These are phyloP conservation scores for Plenodomus tracheiphilus DNA, from an alignment of 2,329 filamentous ascomycete species.

Conservation along the genomic window DNA sequence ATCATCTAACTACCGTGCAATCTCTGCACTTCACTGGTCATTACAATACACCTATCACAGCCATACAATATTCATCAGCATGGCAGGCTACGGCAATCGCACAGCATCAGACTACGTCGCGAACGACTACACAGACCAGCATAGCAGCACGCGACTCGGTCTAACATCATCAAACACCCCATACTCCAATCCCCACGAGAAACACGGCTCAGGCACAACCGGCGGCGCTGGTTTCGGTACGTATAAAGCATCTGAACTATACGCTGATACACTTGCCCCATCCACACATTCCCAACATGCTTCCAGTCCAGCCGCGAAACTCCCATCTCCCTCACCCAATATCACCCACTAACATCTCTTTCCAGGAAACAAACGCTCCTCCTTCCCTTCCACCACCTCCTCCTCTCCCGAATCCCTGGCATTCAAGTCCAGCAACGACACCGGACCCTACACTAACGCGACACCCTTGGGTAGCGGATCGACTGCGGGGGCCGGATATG, in stretches of 20 bases:
- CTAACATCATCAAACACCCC: conserved; percentile 26
- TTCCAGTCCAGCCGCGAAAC: no score
- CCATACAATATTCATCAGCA: conserved; percentile 8
- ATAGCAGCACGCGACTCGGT: conserved; percentile 34
- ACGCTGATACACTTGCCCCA: not conserved
- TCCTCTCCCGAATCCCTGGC: conserved; percentile 1
- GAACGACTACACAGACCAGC: conserved; percentile 19
- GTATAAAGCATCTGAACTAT: not conserved
- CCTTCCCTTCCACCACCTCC: conserved; percentile 4
- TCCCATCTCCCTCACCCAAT: not conserved
- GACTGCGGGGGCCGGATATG: conserved; percentile 43
- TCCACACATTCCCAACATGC: not conserved
- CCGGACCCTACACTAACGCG: conserved; percentile 28
- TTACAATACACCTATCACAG: no score
- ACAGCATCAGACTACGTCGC: conserved; percentile 24
- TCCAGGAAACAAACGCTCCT: conserved; percentile 39
- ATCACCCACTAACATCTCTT: not conserved
- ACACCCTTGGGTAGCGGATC: conserved; percentile 35
- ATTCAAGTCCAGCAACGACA: conserved; percentile 25
- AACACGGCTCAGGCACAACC: conserved; percentile 37
- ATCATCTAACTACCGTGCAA: no score
- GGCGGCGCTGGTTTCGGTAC: conserved; percentile 39
- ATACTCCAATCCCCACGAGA: conserved; percentile 32
- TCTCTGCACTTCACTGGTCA: no score
- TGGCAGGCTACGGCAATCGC: conserved; percentile 45